These are phyloP conservation scores for Suillus alpinus DNA, from an alignment of 768 basidiomycete genomes.

Conservation along the genomic window DNA sequence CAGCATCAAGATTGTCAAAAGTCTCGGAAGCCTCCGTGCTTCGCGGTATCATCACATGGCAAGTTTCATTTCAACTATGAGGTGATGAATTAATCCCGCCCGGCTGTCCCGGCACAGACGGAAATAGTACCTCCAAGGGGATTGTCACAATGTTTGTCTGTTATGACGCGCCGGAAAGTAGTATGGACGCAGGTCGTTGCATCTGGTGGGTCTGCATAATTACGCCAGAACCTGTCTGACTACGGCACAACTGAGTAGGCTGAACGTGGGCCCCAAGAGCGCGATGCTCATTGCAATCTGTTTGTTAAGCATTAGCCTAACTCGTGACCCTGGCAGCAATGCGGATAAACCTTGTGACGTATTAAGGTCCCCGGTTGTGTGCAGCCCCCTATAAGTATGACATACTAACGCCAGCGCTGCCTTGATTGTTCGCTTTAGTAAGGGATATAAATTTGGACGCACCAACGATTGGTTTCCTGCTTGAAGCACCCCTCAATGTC, in stretches of 20 bases:
- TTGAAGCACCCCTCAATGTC: background rate
- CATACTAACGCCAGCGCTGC: background rate
- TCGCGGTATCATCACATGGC: no score
- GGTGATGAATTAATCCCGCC: no score
- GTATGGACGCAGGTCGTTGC: no score
- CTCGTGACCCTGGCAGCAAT: background rate
- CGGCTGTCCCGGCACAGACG: no score
- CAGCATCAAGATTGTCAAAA: no score
- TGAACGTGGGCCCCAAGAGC: background rate
- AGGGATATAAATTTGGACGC: background rate
- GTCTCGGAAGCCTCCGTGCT: no score
- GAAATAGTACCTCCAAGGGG: no score
- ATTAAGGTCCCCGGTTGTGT: no score
- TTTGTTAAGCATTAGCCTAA: background rate
- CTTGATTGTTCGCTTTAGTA: background rate
- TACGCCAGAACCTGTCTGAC: background rate
- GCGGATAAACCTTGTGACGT: background rate
- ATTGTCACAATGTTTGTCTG: background rate
- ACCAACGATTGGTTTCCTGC: background rate
- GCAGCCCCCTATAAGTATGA: background rate
- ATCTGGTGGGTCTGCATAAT: background rate
- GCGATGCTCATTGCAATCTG: background rate
- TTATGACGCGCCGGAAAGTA: background rate
- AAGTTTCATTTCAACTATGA: no score
- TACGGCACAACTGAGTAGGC: background rate